A percentile compares a stretch with the other conserved stretches of the same genome.
Conservation (phyloP, 352 stramenopile genomes). For the Pythium aphanidermatum region DNA sequence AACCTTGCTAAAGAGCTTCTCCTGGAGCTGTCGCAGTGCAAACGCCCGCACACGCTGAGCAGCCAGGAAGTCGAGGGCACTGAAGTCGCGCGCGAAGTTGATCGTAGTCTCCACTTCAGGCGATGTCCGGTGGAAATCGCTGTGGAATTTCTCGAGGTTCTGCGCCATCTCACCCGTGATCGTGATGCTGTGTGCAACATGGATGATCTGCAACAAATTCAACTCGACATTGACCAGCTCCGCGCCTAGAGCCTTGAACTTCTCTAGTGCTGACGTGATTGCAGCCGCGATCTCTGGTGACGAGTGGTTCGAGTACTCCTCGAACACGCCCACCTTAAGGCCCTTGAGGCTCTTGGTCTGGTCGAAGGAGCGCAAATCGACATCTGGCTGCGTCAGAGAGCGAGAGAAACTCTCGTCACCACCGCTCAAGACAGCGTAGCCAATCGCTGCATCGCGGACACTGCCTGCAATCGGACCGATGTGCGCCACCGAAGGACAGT, state of each 20-base stretch:
- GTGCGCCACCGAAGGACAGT: conserved; percentile 64
- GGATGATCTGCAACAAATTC: conserved; percentile 69
- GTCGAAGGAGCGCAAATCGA: conserved; percentile 53
- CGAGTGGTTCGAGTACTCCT: conserved; percentile 66
- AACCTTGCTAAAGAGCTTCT: conserved; percentile 75
- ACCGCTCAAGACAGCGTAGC: conserved; percentile 79
- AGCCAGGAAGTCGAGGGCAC: conserved; percentile 72
- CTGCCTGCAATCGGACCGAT: conserved; percentile 74
- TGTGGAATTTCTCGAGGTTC: conserved; percentile 61
- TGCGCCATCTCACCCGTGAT: conserved; percentile 80
- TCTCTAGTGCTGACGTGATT: conserved; percentile 38
- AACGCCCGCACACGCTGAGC: conserved; percentile 83
- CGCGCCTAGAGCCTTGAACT: conserved; percentile 51
- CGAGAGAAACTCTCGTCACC: conserved; percentile 38
- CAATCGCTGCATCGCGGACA: conserved; percentile 75
- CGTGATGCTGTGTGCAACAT: conserved; percentile 74
- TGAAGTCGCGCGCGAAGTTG: conserved; percentile 57
- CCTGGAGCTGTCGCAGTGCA: conserved; percentile 64
- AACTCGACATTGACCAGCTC: conserved; percentile 73
- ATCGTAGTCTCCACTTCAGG: conserved; percentile 73
- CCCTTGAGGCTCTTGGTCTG: conserved; percentile 47
- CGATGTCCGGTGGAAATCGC: conserved; percentile 46
- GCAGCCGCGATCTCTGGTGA: conserved; percentile 44
- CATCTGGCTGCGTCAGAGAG: conserved; percentile 38
- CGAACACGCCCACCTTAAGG: conserved; percentile 77